Conservation (phyloP, 108 stramenopile species). For the Chaetoceros tenuissimus region DNA sequence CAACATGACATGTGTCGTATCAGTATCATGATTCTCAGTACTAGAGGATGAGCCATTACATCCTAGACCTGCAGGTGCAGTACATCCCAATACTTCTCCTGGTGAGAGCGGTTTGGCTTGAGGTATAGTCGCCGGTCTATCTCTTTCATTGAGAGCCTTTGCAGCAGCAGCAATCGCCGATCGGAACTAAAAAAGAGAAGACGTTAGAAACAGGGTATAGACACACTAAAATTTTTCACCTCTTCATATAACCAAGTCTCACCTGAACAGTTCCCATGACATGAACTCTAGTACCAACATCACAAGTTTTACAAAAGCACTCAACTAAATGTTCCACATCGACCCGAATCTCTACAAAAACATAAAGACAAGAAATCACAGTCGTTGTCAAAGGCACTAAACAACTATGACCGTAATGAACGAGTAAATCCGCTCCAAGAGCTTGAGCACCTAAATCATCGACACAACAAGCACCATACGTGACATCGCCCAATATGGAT, state of each 20-base stretch:
- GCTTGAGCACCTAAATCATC: constrained; percentile 92
- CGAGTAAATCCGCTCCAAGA: constrained; percentile 81
- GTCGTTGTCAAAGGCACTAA: constrained; percentile 91
- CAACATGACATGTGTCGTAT: constrained; percentile 47
- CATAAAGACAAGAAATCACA: constrained; percentile 84
- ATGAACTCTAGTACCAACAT: constrained; percentile 12
- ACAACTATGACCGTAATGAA: constrained; percentile 98
- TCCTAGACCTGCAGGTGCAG: constrained; percentile 57
- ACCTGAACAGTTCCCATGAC: constrained; percentile 66
- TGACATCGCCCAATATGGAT: constrained; percentile 92
- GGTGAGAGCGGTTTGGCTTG: constrained; percentile 89
- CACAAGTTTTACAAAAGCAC: constrained; percentile 45
- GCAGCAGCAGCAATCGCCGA: constrained; percentile 75
- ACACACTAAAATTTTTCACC: background rate
- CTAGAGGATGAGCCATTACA: background rate
- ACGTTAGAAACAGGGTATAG: background rate
- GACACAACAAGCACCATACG: constrained; percentile 99
- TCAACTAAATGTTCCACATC: constrained; percentile 87
- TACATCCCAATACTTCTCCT: constrained; percentile 97
- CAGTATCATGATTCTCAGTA: constrained; percentile 5
- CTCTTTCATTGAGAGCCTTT: constrained; percentile 23
- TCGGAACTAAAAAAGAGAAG: constrained; percentile 57
- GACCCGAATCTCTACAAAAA: constrained; percentile 96
- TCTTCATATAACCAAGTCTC: constrained; percentile 3
- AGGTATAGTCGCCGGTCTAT: constrained; percentile 38